Evolutionary conservation across 495 filamentous ascomycete genomes (phyloP), one percentile per base, ranked within the genome.

Genomic region (Penicillium riverlandense): DNA sequence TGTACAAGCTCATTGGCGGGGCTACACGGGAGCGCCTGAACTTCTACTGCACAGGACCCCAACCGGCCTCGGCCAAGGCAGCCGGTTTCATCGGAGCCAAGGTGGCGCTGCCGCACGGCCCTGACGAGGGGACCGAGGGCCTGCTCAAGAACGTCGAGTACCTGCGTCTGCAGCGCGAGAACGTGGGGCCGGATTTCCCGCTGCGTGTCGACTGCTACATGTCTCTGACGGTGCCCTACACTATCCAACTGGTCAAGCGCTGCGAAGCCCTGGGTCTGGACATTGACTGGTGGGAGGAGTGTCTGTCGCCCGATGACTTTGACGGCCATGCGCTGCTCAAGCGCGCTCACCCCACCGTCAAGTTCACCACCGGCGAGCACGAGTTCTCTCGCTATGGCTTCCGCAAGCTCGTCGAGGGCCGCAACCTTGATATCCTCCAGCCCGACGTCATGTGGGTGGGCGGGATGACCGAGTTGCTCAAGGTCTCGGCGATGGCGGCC

Each of bases 231-330:
- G 90, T 96, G 15, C 71, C 85, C 6, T 96, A 96, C 66, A 94
- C 86, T 1, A 94, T 96, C 48, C 83, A 95, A 62, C 74, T 96
- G 10, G 90, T 85, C 32, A 85, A 88, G 64, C 81, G 80, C 22
- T 88, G 83, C 50, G 84, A 84, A 37, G 84, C 82, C 41, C 65
- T 83, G 43, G 80, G 88, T 35, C 77, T 96, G 45, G 77, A 92
- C 65, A 91, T 95, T 59, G 85, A 95, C 70, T 95, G 90, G 90
- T 95, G 87, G 87, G 90, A 96, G 72, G 90, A 95, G 67, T 92
- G 88, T 47, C 71, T 95, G 36, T 82, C 78, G 29, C 89, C 89
- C 3, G 90, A 95, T 63, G 89, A 96, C 67, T 85, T 86, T 44
- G 89, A 94, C 49, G 89, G 89, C 40, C 91, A 90, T 54, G 83